Evolutionary conservation across 2,329 filamentous ascomycete species (phyloP).

Genomic region (Fonsecaea pugnacius): DNA sequence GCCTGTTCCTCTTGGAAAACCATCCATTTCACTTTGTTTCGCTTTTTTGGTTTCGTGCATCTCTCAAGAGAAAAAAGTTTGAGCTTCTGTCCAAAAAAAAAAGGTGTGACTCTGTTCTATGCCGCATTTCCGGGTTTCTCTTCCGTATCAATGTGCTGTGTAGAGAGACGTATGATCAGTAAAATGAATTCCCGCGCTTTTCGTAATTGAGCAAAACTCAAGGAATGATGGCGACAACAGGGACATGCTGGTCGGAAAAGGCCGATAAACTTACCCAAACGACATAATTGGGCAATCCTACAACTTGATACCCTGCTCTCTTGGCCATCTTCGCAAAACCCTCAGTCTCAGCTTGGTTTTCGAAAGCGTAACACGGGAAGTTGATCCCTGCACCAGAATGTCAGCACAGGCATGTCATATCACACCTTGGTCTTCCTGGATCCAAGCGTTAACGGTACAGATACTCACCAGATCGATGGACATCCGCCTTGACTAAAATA

Average conservation of each 20-base stretch:
- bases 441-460: not conserved
- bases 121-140: slow-evolving; percentile 81
- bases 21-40: too few relatives aligned
- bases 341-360: slow-evolving; percentile 98
- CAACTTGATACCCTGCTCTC: slow-evolving; percentile 87
- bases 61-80: not conserved
- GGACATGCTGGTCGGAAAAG: not conserved
- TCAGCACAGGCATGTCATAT: slow-evolving; percentile 33
- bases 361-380: slow-evolving; percentile 94
- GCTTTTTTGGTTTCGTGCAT: too few relatives aligned
- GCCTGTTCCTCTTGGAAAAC: too few relatives aligned
- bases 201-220: not conserved
- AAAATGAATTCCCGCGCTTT: not conserved
- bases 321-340: slow-evolving; percentile 99
- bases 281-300: slow-evolving; percentile 93
- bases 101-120: slow-evolving; percentile 10
- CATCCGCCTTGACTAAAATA: slow-evolving; percentile 96
- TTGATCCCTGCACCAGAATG: slow-evolving; percentile 74
- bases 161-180: slow-evolving; percentile 5
- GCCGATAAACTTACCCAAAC: slow-evolving; percentile 66
- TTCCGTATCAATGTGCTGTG: slow-evolving; percentile 81
- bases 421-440: not conserved
- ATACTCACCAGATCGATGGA: slow-evolving; percentile 82
- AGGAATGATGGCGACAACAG: not conserved
- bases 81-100: not conserved